These are phyloP conservation scores for Gossypium aridum DNA, from an alignment of 441 rosid genomes.

Conservation along the genomic window DNA sequence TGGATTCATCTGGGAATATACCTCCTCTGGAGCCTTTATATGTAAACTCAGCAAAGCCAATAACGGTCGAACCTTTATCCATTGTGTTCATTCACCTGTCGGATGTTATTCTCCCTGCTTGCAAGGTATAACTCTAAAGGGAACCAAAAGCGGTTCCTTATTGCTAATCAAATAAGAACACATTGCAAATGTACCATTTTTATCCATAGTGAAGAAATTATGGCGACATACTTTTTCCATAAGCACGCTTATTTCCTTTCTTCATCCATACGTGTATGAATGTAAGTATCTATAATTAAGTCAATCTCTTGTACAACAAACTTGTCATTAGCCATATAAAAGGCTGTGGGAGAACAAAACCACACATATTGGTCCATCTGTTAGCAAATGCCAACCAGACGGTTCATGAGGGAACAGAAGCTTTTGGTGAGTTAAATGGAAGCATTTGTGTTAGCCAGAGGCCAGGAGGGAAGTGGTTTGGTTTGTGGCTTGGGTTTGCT, in stretches of 20 bases:
- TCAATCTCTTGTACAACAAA: background rate
- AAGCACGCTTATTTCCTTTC: too few relatives aligned
- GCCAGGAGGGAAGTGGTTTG: background rate
- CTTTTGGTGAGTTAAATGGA: too few relatives aligned
- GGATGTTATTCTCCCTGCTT: conserved; percentile 44
- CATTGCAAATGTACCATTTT: conserved; percentile 8
- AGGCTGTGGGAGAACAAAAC: too few relatives aligned
- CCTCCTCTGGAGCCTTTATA: conserved; percentile 52
- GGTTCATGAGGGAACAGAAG: too few relatives aligned
- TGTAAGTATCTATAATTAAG: background rate
- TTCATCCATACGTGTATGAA: background rate
- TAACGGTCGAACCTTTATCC: conserved; percentile 62
- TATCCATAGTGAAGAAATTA: conserved; percentile 5
- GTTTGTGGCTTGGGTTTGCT: background rate
- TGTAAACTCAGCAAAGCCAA: conserved; percentile 42
- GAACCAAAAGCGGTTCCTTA: conserved; percentile 25
- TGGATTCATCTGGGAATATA: conserved; percentile 57
- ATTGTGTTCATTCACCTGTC: conserved; percentile 70
- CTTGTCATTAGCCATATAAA: background rate
- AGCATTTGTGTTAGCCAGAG: background rate
- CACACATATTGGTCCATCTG: background rate
- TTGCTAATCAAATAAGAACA: conserved; percentile 21
- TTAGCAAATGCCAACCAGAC: background rate
- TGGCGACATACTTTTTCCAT: too few relatives aligned
- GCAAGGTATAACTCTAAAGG: conserved; percentile 29